Conservation (phyloP, 2,329 filamentous ascomycete species). For the Trichoderma sp. region DNA sequence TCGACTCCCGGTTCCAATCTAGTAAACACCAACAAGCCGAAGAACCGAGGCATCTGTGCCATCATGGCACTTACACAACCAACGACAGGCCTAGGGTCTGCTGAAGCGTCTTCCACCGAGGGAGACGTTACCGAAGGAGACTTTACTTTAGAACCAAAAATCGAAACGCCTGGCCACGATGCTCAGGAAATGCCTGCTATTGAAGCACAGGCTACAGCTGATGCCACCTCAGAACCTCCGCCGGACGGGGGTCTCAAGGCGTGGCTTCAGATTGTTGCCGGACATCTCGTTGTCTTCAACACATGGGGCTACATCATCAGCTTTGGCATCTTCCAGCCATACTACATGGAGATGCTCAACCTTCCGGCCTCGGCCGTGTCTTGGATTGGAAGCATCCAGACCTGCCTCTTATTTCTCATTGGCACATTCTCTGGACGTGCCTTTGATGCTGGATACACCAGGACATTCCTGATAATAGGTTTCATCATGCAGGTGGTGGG, state of each 20-base stretch:
- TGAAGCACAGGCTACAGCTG: background rate
- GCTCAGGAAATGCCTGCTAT: background rate
- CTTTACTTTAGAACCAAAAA: background rate
- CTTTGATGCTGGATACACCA: constrained; percentile 45
- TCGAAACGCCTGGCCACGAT: background rate
- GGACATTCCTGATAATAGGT: constrained; percentile 36
- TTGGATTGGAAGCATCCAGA: constrained; percentile 52
- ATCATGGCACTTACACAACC: constrained; percentile 1
- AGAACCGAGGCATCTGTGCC: background rate
- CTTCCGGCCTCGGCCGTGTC: constrained; percentile 42
- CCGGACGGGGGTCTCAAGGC: constrained; percentile 41
- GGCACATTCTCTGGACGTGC: constrained; percentile 45
- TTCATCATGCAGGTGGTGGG: constrained; percentile 47
- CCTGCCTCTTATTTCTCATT: constrained; percentile 44
- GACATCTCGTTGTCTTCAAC: constrained; percentile 41
- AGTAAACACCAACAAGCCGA: background rate
- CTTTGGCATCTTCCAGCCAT: constrained; percentile 43
- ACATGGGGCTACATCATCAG: constrained; percentile 44
- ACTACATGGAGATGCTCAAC: constrained; percentile 39
- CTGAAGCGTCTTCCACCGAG: background rate
- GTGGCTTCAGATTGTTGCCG: constrained; percentile 43
- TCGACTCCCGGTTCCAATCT: background rate
- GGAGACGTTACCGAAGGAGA: background rate
- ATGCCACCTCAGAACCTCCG: constrained; percentile 24
- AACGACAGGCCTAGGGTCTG: background rate